Evolutionary conservation across 208 protist species (phyloP), one percentile per base, ranked within the genome.

Genomic region (Crithidia sp.): DNA sequence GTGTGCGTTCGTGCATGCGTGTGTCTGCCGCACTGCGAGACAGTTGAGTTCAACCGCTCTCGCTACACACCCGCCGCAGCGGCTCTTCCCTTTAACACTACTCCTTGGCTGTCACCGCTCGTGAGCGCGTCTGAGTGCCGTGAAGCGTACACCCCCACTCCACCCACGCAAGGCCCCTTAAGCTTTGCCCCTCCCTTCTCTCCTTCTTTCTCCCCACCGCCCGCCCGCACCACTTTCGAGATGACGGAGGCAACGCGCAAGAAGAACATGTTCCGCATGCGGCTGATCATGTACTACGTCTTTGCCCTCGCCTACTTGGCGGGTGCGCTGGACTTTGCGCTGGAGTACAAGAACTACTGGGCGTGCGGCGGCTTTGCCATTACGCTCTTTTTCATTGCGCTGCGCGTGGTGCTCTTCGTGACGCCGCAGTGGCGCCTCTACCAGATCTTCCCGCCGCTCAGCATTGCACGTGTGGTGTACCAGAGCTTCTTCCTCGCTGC

Each of bases 331-430:
- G 61, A 81, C 63, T 94, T 94, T 58, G 66, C 79, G 8, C 16
- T 78, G 13, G 66, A 88, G 63, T 90, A 83, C 63, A 40, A 82
- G 49, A 94, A 94, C 77, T 86, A 85, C 79, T 84, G 82, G 79
- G 89, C 89, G n/a, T 81, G 79, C 10, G 74, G 53, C 57, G 89
- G 89, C 19, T 94, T 91, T 75, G 37, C 57, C n/a, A 10, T 86
- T 43, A 77, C 82, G 45, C 67, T 82, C 28, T 4, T 81, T 4
- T 82, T 94, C 37, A 91, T 94, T 53, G 63, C 45, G 47, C 71
- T 91, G 41, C 77, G 84, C 14, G 43, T 76, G 7, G 49, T 41
- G 47, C 52, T 89, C 56, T 80, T 83, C 45, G 16, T 80, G 17
- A 71, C 67, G 10, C 64, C 79, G 12, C 72, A 74, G 49, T 79